A percentile compares a stretch with the other conserved stretches of the same genome.
Conservation (phyloP, 2,329 filamentous ascomycete genomes). For the Podosphaera fusca region DNA sequence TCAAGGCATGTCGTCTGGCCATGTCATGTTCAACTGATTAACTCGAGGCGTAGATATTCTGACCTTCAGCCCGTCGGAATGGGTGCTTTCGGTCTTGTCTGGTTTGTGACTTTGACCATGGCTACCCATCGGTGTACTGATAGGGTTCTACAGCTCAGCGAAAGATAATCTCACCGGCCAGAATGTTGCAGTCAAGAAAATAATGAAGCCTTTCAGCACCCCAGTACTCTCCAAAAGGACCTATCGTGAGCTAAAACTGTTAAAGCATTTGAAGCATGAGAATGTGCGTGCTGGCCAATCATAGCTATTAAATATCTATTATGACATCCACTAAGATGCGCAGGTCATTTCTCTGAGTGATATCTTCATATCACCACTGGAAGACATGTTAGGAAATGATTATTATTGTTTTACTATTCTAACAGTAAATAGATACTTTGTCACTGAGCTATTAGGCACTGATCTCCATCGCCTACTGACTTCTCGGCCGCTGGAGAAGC, state of each 20-base stretch:
- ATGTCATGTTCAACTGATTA: conserved; percentile 5
- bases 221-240: conserved; percentile 93
- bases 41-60: conserved; percentile 46
- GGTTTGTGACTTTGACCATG: conserved; percentile 32
- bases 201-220: conserved; percentile 99
- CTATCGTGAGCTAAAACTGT: conserved; percentile 86
- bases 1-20: conserved; percentile 43
- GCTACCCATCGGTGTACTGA: conserved; percentile 3
- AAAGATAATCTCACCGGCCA: conserved; percentile 94
- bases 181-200: conserved; percentile 98
- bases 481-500: conserved; percentile 88
- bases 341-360: conserved; percentile 95
- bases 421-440: conserved; percentile 51
- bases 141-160: conserved; percentile 45
- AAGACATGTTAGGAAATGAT: conserved; percentile 46
- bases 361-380: conserved; percentile 96
- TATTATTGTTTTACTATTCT: conserved; percentile 1
- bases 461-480: conserved; percentile 90
- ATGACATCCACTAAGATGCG: conserved; percentile 18
- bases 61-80: conserved; percentile 97
- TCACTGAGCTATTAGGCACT: conserved; percentile 90
- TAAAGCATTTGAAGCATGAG: conserved; percentile 92
- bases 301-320: conserved; percentile 6
- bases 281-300: conserved; percentile 35
- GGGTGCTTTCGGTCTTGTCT: conserved; percentile 95